phyloP scores from a whole-genome alignment of 768 basidiomycete species.

The Agrocybe pediades region DNA sequence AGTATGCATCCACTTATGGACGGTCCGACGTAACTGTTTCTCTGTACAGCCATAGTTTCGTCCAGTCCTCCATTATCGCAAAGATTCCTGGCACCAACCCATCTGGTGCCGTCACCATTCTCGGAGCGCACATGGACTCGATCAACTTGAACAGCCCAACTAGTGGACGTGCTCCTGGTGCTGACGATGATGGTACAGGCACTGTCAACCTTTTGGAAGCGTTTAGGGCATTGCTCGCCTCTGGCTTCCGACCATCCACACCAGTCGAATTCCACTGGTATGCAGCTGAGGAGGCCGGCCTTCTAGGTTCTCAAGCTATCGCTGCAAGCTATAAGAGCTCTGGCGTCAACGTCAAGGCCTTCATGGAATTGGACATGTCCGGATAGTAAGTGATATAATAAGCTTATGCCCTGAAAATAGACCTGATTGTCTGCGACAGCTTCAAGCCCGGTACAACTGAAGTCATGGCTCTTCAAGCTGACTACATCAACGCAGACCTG shows the following conservation, averaged over 20 bases:
- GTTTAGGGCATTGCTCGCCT: conserved; percentile 38
- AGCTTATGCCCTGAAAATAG: neutral
- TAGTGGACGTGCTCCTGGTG: conserved; percentile 46
- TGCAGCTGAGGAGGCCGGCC: conserved; percentile 45
- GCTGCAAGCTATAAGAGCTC: conserved; percentile 48
- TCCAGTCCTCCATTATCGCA: conserved; percentile 36
- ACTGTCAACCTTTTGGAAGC: conserved; percentile 45
- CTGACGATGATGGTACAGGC: conserved; percentile 52
- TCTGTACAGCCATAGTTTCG: conserved; percentile 33
- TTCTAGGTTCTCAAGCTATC: conserved; percentile 55
- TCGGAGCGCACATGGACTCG: conserved; percentile 46
- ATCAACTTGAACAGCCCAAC: conserved; percentile 40
- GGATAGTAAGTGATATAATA: conserved; percentile 29
- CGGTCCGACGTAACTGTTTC: conserved; percentile 30
- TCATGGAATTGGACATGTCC: conserved; percentile 48
- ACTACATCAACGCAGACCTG: conserved; percentile 40
- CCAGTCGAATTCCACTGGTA: conserved; percentile 54
- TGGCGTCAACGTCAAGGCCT: conserved; percentile 47
- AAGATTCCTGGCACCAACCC: conserved; percentile 35
- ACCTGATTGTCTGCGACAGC: conserved; percentile 29
- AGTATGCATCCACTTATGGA: conserved; percentile 26
- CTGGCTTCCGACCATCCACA: conserved; percentile 37
- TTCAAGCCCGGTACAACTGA: conserved; percentile 47
- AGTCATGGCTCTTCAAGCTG: conserved; percentile 40
- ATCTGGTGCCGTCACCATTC: conserved; percentile 33